Base-by-base conservation (phyloP, 371 early-diverging fungal species). In the Mucor piriformis region DNA sequence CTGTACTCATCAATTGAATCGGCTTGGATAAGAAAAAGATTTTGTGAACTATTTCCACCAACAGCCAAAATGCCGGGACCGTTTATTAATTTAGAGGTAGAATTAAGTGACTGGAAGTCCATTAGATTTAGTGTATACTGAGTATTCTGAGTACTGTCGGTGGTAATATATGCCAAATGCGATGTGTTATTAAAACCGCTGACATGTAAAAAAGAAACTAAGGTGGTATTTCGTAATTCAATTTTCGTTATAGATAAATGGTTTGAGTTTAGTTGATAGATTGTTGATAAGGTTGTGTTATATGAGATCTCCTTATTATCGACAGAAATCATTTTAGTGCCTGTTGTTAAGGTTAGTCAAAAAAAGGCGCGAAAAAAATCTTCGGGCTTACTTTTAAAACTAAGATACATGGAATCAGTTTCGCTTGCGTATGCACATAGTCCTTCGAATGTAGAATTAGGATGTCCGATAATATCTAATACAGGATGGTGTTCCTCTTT, bases 11-110 rank as follows among this genome's bases (percentile, higher is more conserved):
- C 40, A 4, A 61, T 40, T 2, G 27, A 18, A 23, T 47, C 6
- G 6, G 21, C 15, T 20, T 61, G 49, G 15, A 61, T 29, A 21
- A 48, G 37, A 23, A 53, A 61, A 4, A 61, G 33, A 16, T 6
- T 37, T 33, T 46, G 52, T 23, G 48, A 50, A 24, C 11, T 7
- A 3, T 23, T 3, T 1, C 59, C 44, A 15, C 43, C 51, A 11
- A 29, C 49, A 11, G 61, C 49, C 12, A 61, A 49, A 0, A 54
- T 23, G 11, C 54, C 61, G 13, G n/a, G 10, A n/a, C 48, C 54
- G 6, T 47, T 10, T 3, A 46, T 48, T 6, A 3, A 7, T 32
- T 27, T 49, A 7, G 35, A 37, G 11, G 37, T 38, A 1, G 13
- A 29, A 15, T 46, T 1, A 38, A 5, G 15, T 15, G 6, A 16